Base-by-base conservation (phyloP, 495 filamentous ascomycete species). In the Cudoniella acicularis region DNA sequence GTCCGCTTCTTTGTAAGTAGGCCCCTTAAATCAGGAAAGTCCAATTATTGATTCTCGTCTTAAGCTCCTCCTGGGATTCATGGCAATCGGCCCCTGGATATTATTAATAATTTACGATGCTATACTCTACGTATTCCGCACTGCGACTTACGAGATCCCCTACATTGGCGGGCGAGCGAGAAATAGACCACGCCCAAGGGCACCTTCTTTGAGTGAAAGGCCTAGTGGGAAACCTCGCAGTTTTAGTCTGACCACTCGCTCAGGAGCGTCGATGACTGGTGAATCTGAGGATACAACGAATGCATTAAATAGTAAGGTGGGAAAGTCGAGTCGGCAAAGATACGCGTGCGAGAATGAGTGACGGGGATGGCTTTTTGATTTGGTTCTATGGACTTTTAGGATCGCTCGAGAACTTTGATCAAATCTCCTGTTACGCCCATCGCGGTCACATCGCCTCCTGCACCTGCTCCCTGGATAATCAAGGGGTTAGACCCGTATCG, bases 361-460 rank as follows among this genome's bases (percentile, higher is more conserved):
- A 61, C 41, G 40, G 53, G 36, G 47, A 62, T 21, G 53, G 22
- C n/a, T 30, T 61, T 64, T 62, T 56, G 36, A 48, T 49, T 47
- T 54, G 20, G 13, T 36, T 48, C 24, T 59, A 27, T 58, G 30
- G 20, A 46, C 13, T 1, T 26, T 60, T 46, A 67, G 36, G 64
- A 27, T 42, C 57, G 57, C 36, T 64, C 61, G 23, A 97, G 65
- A 18, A 95, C 90, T 78, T 93, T 96, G 64, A 96, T 75, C 67
- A 98, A 71, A 77, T 98, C 95, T 30, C 83, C 84, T 9, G 89
- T 87, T 22, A 98, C 94, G 47, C 94, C 94, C 91, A 96, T 96
- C 24, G 94, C 94, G 30, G 94, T 98, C 36, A 97, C 91, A 24
- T 96, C 93, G 43, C 88, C 91, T 64, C 94, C 94, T 53, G 94